Evolutionary conservation across 495 filamentous ascomycete species (phyloP), one percentile per base, ranked within the genome.

Genomic region (Aspergillus baeticus): DNA sequence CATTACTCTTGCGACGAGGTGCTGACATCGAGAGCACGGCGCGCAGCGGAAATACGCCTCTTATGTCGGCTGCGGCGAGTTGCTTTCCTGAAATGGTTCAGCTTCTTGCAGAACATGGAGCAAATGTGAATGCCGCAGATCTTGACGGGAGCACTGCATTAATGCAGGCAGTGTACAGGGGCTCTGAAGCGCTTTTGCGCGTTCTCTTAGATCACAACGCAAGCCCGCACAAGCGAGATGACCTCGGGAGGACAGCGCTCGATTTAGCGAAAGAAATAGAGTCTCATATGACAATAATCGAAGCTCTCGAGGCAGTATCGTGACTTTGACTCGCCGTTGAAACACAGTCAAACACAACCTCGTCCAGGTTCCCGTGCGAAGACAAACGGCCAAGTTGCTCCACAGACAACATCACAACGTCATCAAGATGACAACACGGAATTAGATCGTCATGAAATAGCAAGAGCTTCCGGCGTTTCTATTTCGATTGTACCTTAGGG

Each of bases 61-160:
- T 60, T 1, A 7, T 29, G 1, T 41, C 17, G 6, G 58, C 51
- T 31, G 34, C 21, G 14, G 38, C 15, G 1, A 26, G 47, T 14
- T 11, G 42, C 22, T 7, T 56, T 20, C 14, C 11, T 1, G 35
- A 59, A 1, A 57, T 65, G 46, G 38, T 66, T 10, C 10, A 61
- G 5, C 17, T 72, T 10, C 65, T 75, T 11, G 11, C 73, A 2
- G 23, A 63, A 13, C 22, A 21, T 2, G 66, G 65, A 1, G 67
- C 66, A 0, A 52, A 67, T 6, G 29, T 67, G 8, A 60, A 73
- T 41, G 33, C 34, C 1, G 45, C 34, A 13, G 62, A 63, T 17
- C n/a, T 53, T 11, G 17, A 14, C 26, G 64, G 66, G 2, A 22
- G 13, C 15, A 65, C 47, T 0, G 45, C 57, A 6, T 47, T 67